Base-by-base conservation (phyloP, 108 stramenopile species). In the Fragilaria radians region DNA sequence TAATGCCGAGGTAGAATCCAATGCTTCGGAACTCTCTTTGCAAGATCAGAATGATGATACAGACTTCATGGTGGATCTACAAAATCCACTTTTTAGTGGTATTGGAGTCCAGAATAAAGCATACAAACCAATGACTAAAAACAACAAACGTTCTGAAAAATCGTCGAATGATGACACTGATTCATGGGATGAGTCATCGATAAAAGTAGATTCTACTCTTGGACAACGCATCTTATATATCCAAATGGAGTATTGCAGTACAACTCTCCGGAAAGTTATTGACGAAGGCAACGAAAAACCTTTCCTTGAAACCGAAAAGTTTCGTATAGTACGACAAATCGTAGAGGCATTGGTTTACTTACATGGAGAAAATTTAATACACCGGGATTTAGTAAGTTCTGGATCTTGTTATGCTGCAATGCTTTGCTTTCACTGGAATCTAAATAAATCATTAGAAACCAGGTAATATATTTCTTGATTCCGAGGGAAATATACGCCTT, bases 241-340 rank as follows among this genome's bases (percentile, higher is more conserved):
- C 46, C 76, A 91, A 60, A 91, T 91, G 90, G 82, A 91, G 62
- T 91, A 82, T 52, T 91, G 90, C 52, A 60, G 78, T 47, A 86
- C 79, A 21, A 91, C 90, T 0, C 59, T 91, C 33, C 64, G 86
- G 48, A 77, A 80, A 23, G 61, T 91, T 54, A 86, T 91, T 30
- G 90, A 91, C 60, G 73, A 87, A 30, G 59, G 62, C 3, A 62
- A 70, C 25, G 29, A 87, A 22, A 53, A 59, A 0, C 57, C 66
- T 61, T 65, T 74, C 69, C 55, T 67, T 25, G 28, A 65, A 7
- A 76, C 72, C 26, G 78, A 83, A 0, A 71, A 85, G 18, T 91
- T 83, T 83, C 72, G 81, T 34, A 67, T 83, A 9, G 64, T 83
- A 0, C 77, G 82, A 7, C 90, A 91, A 53, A 91, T 85, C 34